phyloP scores from a whole-genome alignment of 176 grass and related monocot species.

The Bonia amplexicaulis region DNA sequence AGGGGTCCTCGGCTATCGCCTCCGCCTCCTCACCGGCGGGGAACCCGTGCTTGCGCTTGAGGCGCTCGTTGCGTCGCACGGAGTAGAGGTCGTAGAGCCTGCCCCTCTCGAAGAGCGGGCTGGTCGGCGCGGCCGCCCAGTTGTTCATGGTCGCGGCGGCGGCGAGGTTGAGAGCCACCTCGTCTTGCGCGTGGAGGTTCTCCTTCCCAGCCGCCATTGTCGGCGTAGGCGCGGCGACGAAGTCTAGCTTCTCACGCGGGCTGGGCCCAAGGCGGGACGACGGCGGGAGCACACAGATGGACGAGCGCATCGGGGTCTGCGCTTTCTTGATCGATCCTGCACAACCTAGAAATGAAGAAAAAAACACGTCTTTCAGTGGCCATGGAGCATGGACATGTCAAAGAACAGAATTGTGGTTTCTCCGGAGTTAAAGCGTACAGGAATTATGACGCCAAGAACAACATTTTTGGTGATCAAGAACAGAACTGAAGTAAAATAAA shows the following conservation, averaged over 20 bases:
- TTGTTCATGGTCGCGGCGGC: background rate
- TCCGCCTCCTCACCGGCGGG: slow-evolving; percentile 35
- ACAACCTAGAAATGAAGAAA: background rate
- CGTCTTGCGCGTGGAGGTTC: slow-evolving; percentile 22
- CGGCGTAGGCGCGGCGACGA: background rate
- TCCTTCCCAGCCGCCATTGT: slow-evolving; percentile 28
- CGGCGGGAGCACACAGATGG: slow-evolving; percentile 44
- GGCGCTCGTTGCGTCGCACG: slow-evolving; percentile 66
- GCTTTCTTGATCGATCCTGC: slow-evolving; percentile 52
- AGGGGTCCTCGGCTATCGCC: slow-evolving; percentile 53
- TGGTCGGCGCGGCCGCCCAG: slow-evolving; percentile 5
- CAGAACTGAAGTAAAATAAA: too few species aligned
- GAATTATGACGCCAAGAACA: too few species aligned
- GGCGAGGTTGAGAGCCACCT: slow-evolving; percentile 1
- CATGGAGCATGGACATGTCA: background rate
- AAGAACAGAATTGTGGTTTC: background rate
- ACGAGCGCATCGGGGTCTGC: slow-evolving; percentile 30
- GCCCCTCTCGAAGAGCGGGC: slow-evolving; percentile 71
- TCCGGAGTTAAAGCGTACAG: too few species aligned
- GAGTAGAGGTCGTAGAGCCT: slow-evolving; percentile 85
- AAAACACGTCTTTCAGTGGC: background rate
- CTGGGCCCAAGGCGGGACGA: slow-evolving; percentile 16
- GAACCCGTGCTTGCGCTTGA: slow-evolving; percentile 69
- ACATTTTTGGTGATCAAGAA: too few species aligned
- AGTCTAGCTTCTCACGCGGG: slow-evolving; percentile 32